A percentile compares a stretch with the other conserved stretches of the same genome.
Conservation (phyloP, 1,284 basidiomycete species). For the Moniliella sp. region DNA sequence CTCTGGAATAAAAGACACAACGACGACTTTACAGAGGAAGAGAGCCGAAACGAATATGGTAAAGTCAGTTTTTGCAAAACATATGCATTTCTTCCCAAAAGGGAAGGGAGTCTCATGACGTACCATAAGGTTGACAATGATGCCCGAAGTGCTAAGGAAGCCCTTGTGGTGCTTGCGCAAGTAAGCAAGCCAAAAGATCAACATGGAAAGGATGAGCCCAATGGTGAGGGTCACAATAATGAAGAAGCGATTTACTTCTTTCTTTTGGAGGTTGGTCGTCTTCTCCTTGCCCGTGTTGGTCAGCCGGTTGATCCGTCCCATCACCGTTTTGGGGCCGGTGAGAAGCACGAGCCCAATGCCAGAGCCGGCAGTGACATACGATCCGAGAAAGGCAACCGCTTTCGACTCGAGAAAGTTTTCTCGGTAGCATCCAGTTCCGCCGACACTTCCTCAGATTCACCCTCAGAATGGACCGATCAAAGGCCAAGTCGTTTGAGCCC, state of each 20-base stretch:
- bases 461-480: conserved; percentile 50
- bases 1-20: conserved; percentile 49
- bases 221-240: conserved; percentile 40
- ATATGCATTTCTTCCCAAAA: no score
- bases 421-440: conserved; percentile 41
- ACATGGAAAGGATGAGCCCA: conserved; percentile 37
- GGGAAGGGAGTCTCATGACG: no score
- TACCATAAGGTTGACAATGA: conserved; percentile 20
- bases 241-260: conserved; percentile 36
- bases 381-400: conserved; percentile 48
- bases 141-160: conserved; percentile 42
- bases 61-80: no score
- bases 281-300: conserved; percentile 29
- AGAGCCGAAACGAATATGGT: no score
- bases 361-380: conserved; percentile 43
- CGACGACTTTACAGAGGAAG: no score
- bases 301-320: conserved; percentile 35
- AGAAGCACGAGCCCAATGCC: conserved; percentile 44
- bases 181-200: conserved; percentile 41
- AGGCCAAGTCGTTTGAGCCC: conserved; percentile 39
- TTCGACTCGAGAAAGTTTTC: conserved; percentile 39
- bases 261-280: conserved; percentile 42
- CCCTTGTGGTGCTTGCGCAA: conserved; percentile 40
- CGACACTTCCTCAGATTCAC: conserved; percentile 42
- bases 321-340: conserved; percentile 43